Conservation (phyloP, 1,284 basidiomycete genomes). For the Malassezia yamatoensis region DNA sequence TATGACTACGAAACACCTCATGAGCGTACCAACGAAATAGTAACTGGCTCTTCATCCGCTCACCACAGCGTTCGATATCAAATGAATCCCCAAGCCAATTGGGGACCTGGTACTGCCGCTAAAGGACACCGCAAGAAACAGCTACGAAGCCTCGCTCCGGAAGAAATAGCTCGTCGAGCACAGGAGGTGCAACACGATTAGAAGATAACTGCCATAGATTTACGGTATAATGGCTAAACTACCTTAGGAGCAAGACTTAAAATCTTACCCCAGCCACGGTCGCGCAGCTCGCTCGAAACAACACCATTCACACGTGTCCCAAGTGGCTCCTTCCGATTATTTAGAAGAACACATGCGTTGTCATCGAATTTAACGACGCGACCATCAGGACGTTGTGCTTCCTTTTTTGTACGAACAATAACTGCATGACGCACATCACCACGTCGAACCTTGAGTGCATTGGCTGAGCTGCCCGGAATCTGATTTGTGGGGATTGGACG, state of each 20-base stretch:
- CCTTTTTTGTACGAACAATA: constrained; percentile 80
- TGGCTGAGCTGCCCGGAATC: constrained; percentile 22
- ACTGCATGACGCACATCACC: constrained; percentile 91
- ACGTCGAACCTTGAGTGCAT: constrained; percentile 58
- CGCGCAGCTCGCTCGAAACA: constrained; percentile 77
- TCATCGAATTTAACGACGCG: constrained; percentile 84
- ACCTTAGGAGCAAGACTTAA: constrained; percentile 85
- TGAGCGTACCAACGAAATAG: constrained; percentile 13
- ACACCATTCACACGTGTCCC: constrained; percentile 89
- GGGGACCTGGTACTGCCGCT: constrained; percentile 62
- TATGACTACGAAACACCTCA: constrained; percentile 24
- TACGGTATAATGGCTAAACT: constrained; percentile 23
- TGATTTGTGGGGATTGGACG: constrained; percentile 57
- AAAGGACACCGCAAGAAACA: constrained; percentile 24
- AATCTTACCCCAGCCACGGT: constrained; percentile 91
- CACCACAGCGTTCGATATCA: constrained; percentile 60
- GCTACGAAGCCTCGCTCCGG: constrained; percentile 13
- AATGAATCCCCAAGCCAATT: constrained; percentile 75
- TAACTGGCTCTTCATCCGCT: constrained; percentile 3
- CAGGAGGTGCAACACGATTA: constrained; percentile 1
- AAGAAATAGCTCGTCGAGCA: constrained; percentile 12
- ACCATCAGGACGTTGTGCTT: constrained; percentile 73
- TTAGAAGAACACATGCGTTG: constrained; percentile 88
- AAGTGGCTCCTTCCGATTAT: constrained; percentile 93
- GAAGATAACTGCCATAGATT: constrained; percentile 1